Evolutionary conservation across 2,329 filamentous ascomycete genomes (phyloP).

Genomic region (Didymella pomorum): DNA sequence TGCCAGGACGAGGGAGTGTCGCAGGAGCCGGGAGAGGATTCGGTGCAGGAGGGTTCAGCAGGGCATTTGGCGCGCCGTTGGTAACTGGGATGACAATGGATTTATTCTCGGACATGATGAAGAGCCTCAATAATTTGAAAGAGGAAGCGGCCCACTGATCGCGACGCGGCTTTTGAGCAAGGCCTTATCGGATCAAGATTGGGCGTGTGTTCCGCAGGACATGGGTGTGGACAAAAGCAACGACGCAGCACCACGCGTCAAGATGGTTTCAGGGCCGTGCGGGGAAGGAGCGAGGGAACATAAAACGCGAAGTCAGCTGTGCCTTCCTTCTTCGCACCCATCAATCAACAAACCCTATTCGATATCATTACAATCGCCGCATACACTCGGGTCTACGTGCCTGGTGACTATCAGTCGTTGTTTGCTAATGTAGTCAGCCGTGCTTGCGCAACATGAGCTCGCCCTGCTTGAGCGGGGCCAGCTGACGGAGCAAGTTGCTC

Average conservation of each 20-base stretch:
- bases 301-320: conserved; percentile 13
- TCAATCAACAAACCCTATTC: background rate
- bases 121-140: background rate
- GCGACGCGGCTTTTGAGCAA: background rate
- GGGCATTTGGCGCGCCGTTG: too few relatives aligned
- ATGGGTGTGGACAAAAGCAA: background rate
- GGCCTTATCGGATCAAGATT: background rate
- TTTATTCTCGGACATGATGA: background rate
- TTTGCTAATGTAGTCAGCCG: background rate
- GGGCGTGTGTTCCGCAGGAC: background rate
- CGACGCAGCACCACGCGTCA: background rate
- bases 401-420: background rate
- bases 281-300: conserved; percentile 9
- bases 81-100: background rate
- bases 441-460: background rate
- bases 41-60: background rate
- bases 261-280: background rate
- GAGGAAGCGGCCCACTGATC: background rate
- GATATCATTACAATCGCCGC: background rate
- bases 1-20: background rate
- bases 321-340: background rate
- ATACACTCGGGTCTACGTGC: too few relatives aligned
- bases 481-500: background rate
- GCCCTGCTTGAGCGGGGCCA: background rate
- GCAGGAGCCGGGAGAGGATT: background rate